Evolutionary conservation across 768 basidiomycete species (phyloP).

Genomic region (Hygrocybe coccinea): DNA sequence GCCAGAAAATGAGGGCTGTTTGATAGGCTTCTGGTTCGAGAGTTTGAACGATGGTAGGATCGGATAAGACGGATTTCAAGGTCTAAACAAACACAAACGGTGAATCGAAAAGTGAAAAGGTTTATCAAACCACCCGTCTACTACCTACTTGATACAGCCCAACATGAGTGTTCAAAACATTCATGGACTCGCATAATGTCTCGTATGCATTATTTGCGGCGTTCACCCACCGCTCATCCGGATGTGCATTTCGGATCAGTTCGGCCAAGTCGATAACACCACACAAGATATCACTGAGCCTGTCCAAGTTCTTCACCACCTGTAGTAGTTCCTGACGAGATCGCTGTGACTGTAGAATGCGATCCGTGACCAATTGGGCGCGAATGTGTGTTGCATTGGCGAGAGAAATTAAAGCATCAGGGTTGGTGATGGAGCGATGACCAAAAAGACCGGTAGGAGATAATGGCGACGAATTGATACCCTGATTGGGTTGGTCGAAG

Average conservation of each 20-base stretch:
- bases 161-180: conserved; percentile 89
- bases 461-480: conserved; percentile 37
- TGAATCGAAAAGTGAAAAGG: conserved; percentile 14
- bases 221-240: conserved; percentile 76
- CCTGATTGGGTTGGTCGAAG: conserved; percentile 60
- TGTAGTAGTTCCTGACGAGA: conserved; percentile 70
- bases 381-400: conserved; percentile 76
- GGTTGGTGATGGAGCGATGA: conserved; percentile 66
- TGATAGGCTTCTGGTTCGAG: conserved; percentile 72
- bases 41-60: conserved; percentile 59
- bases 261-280: conserved; percentile 96
- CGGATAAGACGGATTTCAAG: conserved; percentile 63
- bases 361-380: conserved; percentile 76
- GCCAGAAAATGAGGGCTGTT: conserved; percentile 90
- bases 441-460: conserved; percentile 78
- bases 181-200: conserved; percentile 94
- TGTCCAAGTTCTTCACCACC: conserved; percentile 93
- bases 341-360: conserved; percentile 71
- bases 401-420: conserved; percentile 63
- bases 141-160: conserved; percentile 79
- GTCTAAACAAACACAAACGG: conserved; percentile 42
- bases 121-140: conserved; percentile 5
- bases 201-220: conserved; percentile 87
- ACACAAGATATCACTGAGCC: conserved; percentile 93
- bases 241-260: conserved; percentile 88